Conservation (phyloP, 306 rosid genomes). For the Benincasa hispida region DNA sequence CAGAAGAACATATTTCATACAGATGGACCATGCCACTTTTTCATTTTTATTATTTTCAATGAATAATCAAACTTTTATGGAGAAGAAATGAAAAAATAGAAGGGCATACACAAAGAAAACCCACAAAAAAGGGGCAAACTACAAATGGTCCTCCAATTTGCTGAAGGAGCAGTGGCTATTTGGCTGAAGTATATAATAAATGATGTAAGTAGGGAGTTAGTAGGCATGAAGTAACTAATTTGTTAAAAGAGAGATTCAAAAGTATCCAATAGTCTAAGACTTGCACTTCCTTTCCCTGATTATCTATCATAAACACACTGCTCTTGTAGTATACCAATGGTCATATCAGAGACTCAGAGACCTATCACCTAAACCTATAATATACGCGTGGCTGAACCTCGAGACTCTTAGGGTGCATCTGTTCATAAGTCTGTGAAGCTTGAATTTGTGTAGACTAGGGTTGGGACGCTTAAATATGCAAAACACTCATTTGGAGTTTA, state of each 20-base stretch:
- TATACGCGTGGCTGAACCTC: not conserved
- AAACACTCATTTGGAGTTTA: not conserved
- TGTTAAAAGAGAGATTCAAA: not conserved
- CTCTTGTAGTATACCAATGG: not conserved
- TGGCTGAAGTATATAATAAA: not conserved
- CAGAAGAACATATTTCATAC: not conserved
- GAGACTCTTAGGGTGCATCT: not conserved
- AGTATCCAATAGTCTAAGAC: not conserved
- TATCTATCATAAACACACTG: not conserved
- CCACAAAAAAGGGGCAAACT: too few relatives aligned
- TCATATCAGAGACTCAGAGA: not conserved
- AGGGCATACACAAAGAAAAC: too few relatives aligned
- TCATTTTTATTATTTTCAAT: too few relatives aligned
- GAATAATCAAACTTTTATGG: too few relatives aligned
- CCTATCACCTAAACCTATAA: not conserved
- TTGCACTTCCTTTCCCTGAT: not conserved
- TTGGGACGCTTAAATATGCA: not conserved
- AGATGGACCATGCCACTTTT: not conserved
- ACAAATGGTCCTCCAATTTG: too few relatives aligned
- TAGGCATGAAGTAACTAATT: not conserved
- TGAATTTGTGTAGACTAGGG: not conserved
- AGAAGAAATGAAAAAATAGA: too few relatives aligned
- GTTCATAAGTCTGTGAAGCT: not conserved
- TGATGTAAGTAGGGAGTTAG: not conserved
- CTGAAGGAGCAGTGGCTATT: not conserved